Base-by-base conservation (phyloP, 495 filamentous ascomycete genomes). In the Aspergillus saccharolyticus region DNA sequence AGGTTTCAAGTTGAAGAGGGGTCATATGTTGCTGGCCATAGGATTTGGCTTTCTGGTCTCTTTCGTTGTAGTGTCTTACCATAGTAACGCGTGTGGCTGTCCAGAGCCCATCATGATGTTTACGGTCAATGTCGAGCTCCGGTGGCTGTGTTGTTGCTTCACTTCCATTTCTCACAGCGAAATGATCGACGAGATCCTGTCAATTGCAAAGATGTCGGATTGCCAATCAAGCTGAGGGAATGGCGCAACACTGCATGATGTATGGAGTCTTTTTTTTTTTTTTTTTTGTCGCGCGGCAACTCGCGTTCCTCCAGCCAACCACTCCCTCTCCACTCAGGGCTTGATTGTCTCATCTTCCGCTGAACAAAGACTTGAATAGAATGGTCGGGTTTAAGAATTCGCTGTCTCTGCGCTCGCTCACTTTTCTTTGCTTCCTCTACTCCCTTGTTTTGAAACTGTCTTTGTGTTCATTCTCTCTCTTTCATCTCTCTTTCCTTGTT, bases 221-320 rank as follows among this genome's bases (percentile, higher is more conserved):
- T 33, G 28, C 54, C 54, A 55, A 55, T 55, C 44, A 46, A 49
- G 22, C 1, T 20, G n/a, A 22, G 18, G 47, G 47, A n/a, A 28
- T 33, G 47, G 22, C 30, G 47, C 47, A 50, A 30, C 47, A n/a
- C 28, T 17, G 22, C 22, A n/a, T 5, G 25, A 28, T 28, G 25
- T 9, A 28, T 28, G 25, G 25, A 28, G 3, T 28, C 25, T 28
- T 28, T 28, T 16, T 48, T 33, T 33, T 49, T 28, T 28, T 28
- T 16, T 48, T 33, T 33, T 49, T 55, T 55, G 54, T 55, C 54
- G 54, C 53, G 54, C 54, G 54, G 42, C 54, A 55, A 55, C 33
- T 25, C 54, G 46, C 10, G 28, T 18, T 19, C 42, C 25, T 39
- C 24, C 44, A 20, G 33, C 54, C 54, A 55, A 55, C 54, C 54